Conservation (phyloP, 1,139 yeast species). For the Yamadazyma blattariae region DNA sequence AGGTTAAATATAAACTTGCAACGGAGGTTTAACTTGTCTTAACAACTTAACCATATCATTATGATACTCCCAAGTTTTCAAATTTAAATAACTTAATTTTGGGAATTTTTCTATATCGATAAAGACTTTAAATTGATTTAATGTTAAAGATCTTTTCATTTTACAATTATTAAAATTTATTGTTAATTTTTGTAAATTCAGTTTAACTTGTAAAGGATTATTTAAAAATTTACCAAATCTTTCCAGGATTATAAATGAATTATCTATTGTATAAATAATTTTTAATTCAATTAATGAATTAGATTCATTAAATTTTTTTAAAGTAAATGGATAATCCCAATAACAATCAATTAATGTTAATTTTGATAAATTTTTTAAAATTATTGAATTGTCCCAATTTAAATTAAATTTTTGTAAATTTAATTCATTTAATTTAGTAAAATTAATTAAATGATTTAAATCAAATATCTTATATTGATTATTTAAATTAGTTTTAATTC, state of each 20-base stretch:
- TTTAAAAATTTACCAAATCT: conserved; percentile 30
- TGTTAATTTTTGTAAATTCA: conserved; percentile 19
- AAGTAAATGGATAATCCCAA: conserved; percentile 45
- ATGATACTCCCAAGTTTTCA: conserved; percentile 24
- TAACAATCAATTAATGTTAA: conserved; percentile 31
- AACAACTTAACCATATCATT: background rate
- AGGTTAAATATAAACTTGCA: no score
- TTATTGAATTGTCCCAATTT: conserved; percentile 24
- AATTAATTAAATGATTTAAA: conserved; percentile 29
- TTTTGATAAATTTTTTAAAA: conserved; percentile 12
- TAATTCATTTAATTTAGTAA: conserved; percentile 19
- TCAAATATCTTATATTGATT: conserved; percentile 26
- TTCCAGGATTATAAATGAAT: conserved; percentile 37
- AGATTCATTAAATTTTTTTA: conserved; percentile 29
- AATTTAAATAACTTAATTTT: conserved; percentile 15
- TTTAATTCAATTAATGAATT: conserved; percentile 21
- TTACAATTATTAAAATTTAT: conserved; percentile 15
- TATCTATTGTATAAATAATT: conserved; percentile 25
- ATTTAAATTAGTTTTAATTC: conserved; percentile 6
- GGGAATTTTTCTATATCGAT: conserved; percentile 18
- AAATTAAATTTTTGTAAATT: conserved; percentile 30
- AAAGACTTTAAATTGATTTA: conserved; percentile 16
- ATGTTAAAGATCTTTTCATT: conserved; percentile 13
- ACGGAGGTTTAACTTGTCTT: background rate
- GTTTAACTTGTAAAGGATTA: conserved; percentile 15